A percentile compares a stretch with the other conserved stretches of the same genome.
phyloP scores from a whole-genome alignment of 345 rosid genomes.

The Citrus australasica region DNA sequence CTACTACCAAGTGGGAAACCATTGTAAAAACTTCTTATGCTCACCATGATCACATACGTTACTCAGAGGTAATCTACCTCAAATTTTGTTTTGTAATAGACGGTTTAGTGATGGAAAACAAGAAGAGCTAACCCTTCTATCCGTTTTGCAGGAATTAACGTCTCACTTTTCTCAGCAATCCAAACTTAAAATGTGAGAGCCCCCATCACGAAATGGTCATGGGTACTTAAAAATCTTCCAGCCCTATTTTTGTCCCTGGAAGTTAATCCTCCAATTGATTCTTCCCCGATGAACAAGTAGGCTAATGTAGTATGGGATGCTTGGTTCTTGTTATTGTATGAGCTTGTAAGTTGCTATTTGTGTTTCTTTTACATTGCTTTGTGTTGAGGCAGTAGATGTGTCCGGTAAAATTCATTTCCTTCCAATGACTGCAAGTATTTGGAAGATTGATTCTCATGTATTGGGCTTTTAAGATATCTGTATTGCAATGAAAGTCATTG shows the following conservation, averaged over 20 bases:
- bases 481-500: neutral
- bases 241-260: conserved; percentile 2
- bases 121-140: conserved; percentile 4
- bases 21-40: conserved; percentile 78
- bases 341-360: conserved; percentile 10
- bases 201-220: conserved; percentile 7
- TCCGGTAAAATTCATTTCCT: conserved; percentile 3
- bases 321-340: conserved; percentile 5
- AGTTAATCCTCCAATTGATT: conserved; percentile 8
- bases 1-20: conserved; percentile 81
- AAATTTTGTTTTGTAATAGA: neutral
- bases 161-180: conserved; percentile 47
- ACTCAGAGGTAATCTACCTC: conserved; percentile 60
- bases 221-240: conserved; percentile 14
- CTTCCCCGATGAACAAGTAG: neutral
- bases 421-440: neutral
- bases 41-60: conserved; percentile 81
- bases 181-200: conserved; percentile 24
- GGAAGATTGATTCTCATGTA: neutral
- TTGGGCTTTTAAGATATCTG: neutral
- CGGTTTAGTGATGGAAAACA: neutral
- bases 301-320: conserved; percentile 5
- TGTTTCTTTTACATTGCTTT: neutral
- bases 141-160: conserved; percentile 57
- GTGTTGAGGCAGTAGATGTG: conserved; percentile 10